phyloP scores from a whole-genome alignment of 352 stramenopile genomes.

The Phytophthora tubulina region DNA sequence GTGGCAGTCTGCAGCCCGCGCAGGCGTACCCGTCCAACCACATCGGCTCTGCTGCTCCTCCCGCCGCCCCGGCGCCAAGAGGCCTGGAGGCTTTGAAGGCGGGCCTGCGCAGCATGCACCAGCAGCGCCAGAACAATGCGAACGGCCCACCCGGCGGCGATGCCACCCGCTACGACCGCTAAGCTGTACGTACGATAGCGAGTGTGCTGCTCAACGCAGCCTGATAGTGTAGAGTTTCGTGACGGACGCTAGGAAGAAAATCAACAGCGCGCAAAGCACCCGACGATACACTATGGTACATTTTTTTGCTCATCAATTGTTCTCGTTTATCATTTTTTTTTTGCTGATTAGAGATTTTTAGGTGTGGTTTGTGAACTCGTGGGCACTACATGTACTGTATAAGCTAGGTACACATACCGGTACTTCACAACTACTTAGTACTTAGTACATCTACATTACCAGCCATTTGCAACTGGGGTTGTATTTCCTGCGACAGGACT shows the following conservation, averaged over 20 bases:
- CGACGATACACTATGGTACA: conserved; percentile 21
- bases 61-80: conserved; percentile 40
- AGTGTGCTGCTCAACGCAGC: conserved; percentile 15
- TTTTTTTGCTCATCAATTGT: conserved; percentile 4
- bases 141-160: conserved; percentile 32
- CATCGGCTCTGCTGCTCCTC: conserved; percentile 37
- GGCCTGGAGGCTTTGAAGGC: conserved; percentile 82
- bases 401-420: too few relatives aligned
- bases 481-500: too few relatives aligned
- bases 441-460: too few relatives aligned
- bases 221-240: conserved; percentile 44
- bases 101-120: conserved; percentile 87
- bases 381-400: too few relatives aligned
- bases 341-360: too few relatives aligned
- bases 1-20: conserved; percentile 56
- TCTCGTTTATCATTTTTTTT: background rate
- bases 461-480: too few relatives aligned
- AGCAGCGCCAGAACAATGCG: conserved; percentile 59
- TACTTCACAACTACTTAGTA: too few relatives aligned
- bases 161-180: conserved; percentile 67
- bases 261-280: conserved; percentile 24
- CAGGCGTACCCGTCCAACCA: conserved; percentile 63
- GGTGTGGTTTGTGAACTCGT: too few relatives aligned
- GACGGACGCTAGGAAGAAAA: conserved; percentile 36
- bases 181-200: conserved; percentile 23